Evolutionary conservation across 148 eudicot species (phyloP).

Genomic region (Rhododendron mucronatum): DNA sequence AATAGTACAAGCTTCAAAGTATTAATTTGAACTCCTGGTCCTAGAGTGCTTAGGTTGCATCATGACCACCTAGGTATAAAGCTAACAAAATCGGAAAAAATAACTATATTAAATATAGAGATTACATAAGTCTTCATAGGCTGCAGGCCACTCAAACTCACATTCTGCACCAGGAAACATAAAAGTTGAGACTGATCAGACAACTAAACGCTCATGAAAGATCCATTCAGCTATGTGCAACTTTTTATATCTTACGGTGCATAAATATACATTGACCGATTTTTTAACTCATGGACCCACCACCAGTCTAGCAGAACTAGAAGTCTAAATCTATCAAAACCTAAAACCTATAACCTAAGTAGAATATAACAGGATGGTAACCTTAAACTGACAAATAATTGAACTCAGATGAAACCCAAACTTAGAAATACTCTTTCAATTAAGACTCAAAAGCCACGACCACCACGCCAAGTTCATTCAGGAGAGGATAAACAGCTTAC

Average conservation of each 20-base stretch:
- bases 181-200: not conserved
- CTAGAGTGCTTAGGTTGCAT: conserved; percentile 3
- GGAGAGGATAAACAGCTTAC: not conserved
- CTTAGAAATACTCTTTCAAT: not conserved
- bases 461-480: not conserved
- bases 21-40: not conserved
- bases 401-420: not conserved
- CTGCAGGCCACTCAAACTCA: not conserved
- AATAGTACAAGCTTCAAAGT: not conserved
- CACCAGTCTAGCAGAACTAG: not conserved
- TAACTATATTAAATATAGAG: not conserved
- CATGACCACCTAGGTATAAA: not conserved
- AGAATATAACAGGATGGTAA: not conserved
- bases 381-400: not conserved
- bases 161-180: not conserved
- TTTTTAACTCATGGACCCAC: not conserved
- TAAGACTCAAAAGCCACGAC: not conserved
- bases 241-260: not conserved
- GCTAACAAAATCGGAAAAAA: not conserved
- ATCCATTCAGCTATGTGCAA: not conserved
- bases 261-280: not conserved
- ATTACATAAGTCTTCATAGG: not conserved
- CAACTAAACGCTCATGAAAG: not conserved
- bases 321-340: not conserved
- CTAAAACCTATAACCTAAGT: not conserved